These are phyloP conservation scores for Peniophora sp. DNA, from an alignment of 1,284 basidiomycete genomes.

Conservation along the genomic window DNA sequence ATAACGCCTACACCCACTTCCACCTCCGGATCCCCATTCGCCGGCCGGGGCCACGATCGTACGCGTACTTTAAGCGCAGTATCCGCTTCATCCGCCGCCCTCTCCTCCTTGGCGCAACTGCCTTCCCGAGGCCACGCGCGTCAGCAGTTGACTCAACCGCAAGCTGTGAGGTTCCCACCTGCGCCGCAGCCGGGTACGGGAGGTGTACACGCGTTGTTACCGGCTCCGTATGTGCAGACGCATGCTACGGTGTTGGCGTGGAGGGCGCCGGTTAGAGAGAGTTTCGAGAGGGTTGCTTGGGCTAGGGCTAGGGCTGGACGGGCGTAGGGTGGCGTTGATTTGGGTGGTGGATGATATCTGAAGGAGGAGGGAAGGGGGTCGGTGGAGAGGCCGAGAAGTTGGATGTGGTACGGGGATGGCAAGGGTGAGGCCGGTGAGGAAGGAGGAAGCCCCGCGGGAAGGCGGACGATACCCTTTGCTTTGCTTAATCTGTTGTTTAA, in stretches of 20 bases:
- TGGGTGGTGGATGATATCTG: too few species aligned
- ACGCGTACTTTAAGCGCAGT: slow-evolving; percentile 57
- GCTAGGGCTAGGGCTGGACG: slow-evolving; percentile 31
- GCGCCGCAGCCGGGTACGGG: slow-evolving; percentile 44
- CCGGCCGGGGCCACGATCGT: slow-evolving; percentile 36
- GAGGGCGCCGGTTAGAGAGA: slow-evolving; percentile 58
- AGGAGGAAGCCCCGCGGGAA: too few species aligned
- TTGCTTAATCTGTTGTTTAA: too few species aligned
- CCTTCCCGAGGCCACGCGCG: slow-evolving; percentile 35
- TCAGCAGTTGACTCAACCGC: slow-evolving; percentile 43
- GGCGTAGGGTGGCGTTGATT: too few species aligned
- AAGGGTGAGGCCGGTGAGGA: too few species aligned
- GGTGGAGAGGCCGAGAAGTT: too few species aligned
- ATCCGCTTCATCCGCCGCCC: slow-evolving; percentile 51
- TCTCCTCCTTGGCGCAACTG: slow-evolving; percentile 55
- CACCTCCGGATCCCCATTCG: neutral
- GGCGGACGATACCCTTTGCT: too few species aligned
- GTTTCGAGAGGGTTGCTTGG: slow-evolving; percentile 56
- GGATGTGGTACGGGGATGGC: too few species aligned
- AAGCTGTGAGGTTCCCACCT: slow-evolving; percentile 39
- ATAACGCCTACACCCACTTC: slow-evolving; percentile 21
- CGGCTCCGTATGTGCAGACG: slow-evolving; percentile 58
- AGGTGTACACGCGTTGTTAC: slow-evolving; percentile 56
- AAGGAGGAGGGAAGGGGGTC: too few species aligned
- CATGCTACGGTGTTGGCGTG: slow-evolving; percentile 60